Evolutionary conservation across 192 early-diverging fungal genomes (phyloP).

Genomic region (Rhizoclosmatium globosum): DNA sequence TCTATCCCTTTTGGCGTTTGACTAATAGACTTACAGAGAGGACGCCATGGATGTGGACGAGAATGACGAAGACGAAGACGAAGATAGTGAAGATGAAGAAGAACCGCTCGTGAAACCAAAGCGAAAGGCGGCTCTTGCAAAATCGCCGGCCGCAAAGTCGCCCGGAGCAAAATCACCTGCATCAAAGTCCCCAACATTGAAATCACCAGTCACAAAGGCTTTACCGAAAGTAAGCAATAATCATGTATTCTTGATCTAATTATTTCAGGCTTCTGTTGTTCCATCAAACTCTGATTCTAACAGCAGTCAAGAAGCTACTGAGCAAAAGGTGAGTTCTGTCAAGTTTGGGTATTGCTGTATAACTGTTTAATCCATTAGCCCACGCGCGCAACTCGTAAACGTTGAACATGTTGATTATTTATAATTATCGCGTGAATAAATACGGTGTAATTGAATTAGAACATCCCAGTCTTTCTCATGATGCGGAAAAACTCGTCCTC

Average conservation of each 20-base stretch:
- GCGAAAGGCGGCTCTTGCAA: background rate
- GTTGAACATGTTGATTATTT: background rate
- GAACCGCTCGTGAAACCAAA: background rate
- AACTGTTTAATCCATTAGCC: no score
- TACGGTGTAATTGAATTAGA: conserved; percentile 2
- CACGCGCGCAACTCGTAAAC: background rate
- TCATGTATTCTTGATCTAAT: background rate
- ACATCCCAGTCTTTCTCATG: conserved; percentile 34
- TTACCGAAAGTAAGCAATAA: background rate
- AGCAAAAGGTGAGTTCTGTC: background rate
- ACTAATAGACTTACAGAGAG: background rate
- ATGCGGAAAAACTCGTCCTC: conserved; percentile 38
- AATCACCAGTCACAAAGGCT: background rate
- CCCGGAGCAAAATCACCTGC: background rate
- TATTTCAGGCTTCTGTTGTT: background rate
- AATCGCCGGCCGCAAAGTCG: conserved; percentile 1
- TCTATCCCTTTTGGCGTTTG: background rate
- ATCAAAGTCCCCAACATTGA: background rate
- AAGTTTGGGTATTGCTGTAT: background rate
- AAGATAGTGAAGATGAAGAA: background rate
- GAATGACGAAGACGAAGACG: conserved; percentile 12
- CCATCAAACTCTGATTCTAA: conserved; percentile 26
- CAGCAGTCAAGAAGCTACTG: conserved; percentile 11
- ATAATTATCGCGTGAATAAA: background rate
- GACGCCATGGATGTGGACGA: background rate